Base-by-base conservation (phyloP, 164 flowering plant genomes). In the Platanus orientalis region DNA sequence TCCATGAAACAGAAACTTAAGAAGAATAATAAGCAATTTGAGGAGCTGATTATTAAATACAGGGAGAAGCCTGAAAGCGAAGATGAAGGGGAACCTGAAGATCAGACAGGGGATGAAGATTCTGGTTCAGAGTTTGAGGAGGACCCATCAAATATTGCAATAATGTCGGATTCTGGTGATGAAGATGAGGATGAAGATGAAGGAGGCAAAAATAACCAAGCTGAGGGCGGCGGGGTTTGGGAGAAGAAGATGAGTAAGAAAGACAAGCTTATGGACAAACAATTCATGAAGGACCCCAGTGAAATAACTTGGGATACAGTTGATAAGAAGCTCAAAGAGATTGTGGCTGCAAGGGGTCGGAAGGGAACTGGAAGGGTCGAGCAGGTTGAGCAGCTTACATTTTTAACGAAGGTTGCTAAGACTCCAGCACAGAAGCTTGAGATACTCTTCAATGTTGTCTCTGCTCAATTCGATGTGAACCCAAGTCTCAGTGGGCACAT, bases 371-470 rank as follows among this genome's bases (percentile, higher is more conserved):
- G 95, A 61, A 76, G 88, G 61, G 75, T 89, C 61, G 98, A 94
- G 75, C 89, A 80, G 79, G 93, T 91, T 66, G 97, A 91, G 67
- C 98, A 91, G 78, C 95, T 94, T 20, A 86, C 95, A 7, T 91
- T 89, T 65, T 71, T 94, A 65, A 84, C 92, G 3, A 80, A 75
- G 73, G 96, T 91, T 61, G 95, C 98, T 0, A 91, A 88, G 74
- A 94, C 98, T 7, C 97, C 98, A 63, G 98, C 97, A 10, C 98
- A 94, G 73, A 94, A 94, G 81, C 92, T 94, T 58, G 96, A 94
- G 76, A 88, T 94, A 36, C 84, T 94, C 6, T 91, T 90, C 70
- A 81, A 79, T 76, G 90, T 94, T 40, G 78, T 94, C 12, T 87
- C 96, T 60, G 93, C 96, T 24, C 97, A 91, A 54, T 94, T 91